A percentile compares a stretch with the other conserved stretches of the same genome.
These are phyloP conservation scores for Curvularia sp. DNA, from an alignment of 2,329 filamentous ascomycete species.

Conservation along the genomic window DNA sequence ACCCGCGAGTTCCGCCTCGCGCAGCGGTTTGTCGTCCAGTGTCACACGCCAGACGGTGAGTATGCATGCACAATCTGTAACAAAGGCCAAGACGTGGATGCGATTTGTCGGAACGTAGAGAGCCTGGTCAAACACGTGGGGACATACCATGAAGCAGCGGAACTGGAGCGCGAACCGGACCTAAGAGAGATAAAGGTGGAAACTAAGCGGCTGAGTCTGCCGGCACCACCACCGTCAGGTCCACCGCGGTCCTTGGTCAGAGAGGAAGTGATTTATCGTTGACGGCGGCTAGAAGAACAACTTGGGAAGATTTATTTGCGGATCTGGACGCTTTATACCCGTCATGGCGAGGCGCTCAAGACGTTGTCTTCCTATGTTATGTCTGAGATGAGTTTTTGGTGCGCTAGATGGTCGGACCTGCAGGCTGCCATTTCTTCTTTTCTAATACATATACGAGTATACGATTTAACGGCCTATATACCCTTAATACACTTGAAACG, in stretches of 20 bases:
- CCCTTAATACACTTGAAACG: neutral
- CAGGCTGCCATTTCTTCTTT: neutral
- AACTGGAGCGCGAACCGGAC: constrained; percentile 45
- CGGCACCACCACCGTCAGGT: constrained; percentile 27
- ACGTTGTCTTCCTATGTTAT: neutral
- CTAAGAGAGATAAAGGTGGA: constrained; percentile 38
- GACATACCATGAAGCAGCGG: constrained; percentile 41
- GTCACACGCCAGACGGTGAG: constrained; percentile 47
- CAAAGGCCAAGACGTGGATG: constrained; percentile 44
- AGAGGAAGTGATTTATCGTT: constrained; percentile 31
- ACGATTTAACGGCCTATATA: constrained; percentile 4
- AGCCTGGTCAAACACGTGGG: constrained; percentile 49
- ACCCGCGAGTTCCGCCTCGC: constrained; percentile 48
- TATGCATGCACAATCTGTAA: constrained; percentile 50
- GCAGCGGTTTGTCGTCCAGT: constrained; percentile 50
- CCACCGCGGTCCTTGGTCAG: constrained; percentile 21
- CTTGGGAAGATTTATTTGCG: neutral
- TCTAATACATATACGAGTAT: neutral
- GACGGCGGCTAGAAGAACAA: neutral
- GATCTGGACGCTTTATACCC: neutral
- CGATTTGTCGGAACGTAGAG: constrained; percentile 46
- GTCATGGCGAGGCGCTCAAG: constrained; percentile 1
- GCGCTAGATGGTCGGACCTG: neutral
- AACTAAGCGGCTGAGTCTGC: constrained; percentile 28
- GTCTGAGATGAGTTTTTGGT: neutral